A percentile compares a stretch with the other conserved stretches of the same genome.
Conservation (phyloP, 2,329 filamentous ascomycete species). For the Diaporthe ampelina region DNA sequence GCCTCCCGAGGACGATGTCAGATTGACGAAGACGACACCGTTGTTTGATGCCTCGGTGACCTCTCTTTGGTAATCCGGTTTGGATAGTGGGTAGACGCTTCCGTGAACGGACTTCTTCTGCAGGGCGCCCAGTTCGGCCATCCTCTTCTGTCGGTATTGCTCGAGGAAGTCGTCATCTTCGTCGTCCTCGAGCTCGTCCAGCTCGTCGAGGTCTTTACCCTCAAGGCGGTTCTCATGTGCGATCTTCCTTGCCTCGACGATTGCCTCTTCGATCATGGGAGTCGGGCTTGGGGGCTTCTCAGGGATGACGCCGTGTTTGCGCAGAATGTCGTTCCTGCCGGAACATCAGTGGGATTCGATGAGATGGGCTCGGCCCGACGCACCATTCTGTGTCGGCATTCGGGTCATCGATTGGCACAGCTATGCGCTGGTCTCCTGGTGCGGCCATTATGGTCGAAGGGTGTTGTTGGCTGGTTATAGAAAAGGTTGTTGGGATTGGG, state of each 20-base stretch:
- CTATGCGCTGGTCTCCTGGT: constrained; percentile 73
- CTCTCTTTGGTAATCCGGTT: constrained; percentile 91
- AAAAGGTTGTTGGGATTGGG: background rate
- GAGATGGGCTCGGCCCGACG: constrained; percentile 32
- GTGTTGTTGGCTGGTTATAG: background rate
- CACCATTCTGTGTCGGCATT: constrained; percentile 99
- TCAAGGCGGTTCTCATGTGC: constrained; percentile 94
- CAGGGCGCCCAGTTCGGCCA: constrained; percentile 83
- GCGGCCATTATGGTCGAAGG: constrained; percentile 65
- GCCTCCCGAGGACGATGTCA: constrained; percentile 79
- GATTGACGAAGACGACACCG: constrained; percentile 79
- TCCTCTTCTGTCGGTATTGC: constrained; percentile 87
- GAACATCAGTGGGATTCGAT: background rate
- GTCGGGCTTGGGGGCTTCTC: constrained; percentile 97
- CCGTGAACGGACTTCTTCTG: constrained; percentile 86
- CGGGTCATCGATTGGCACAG: constrained; percentile 92
- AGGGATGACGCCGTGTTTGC: constrained; percentile 97
- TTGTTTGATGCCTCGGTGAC: constrained; percentile 91
- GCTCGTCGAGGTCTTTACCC: constrained; percentile 93
- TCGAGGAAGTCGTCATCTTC: constrained; percentile 95
- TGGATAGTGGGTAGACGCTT: constrained; percentile 92
- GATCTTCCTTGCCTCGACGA: constrained; percentile 83
- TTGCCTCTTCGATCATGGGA: constrained; percentile 94
- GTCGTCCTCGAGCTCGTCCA: constrained; percentile 93
- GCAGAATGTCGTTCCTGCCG: constrained; percentile 94